These are phyloP conservation scores for Vigna reflexopilosa DNA, from an alignment of 306 rosid genomes.

Conservation along the genomic window DNA sequence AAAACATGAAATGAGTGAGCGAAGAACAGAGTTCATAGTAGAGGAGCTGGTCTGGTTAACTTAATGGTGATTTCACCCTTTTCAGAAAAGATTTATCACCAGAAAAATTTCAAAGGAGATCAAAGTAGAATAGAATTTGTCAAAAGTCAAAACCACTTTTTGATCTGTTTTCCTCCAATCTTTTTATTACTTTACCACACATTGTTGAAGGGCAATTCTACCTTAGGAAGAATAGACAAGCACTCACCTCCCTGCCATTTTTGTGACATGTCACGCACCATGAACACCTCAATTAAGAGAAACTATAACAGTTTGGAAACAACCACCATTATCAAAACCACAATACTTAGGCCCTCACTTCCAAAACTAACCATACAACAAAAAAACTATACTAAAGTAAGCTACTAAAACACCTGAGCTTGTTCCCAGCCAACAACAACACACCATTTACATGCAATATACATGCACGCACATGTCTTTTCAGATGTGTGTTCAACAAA, in stretches of 20 bases:
- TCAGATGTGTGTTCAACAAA: constrained; percentile 22
- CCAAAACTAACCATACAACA: constrained; percentile 9
- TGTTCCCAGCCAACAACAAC: not conserved
- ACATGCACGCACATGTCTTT: constrained; percentile 22
- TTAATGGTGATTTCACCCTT: not conserved
- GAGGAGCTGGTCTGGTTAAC: too few species aligned
- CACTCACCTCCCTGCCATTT: not conserved
- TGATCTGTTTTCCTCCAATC: not conserved
- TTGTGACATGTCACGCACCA: not conserved
- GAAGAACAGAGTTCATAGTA: too few species aligned
- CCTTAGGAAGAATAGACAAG: not conserved
- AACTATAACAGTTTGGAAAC: not conserved
- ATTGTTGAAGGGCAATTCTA: not conserved
- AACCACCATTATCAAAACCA: constrained; percentile 35
- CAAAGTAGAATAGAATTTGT: not conserved
- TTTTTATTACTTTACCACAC: constrained; percentile 21
- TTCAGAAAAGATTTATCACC: not conserved
- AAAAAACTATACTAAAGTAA: not conserved
- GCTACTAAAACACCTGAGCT: constrained; percentile 15
- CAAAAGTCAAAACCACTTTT: not conserved
- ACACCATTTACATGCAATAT: constrained; percentile 18
- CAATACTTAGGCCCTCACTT: not conserved
- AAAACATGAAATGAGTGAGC: not conserved
- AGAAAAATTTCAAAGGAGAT: not conserved
- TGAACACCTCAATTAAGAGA: not conserved